Base-by-base conservation (phyloP, 371 early-diverging fungal genomes). In the Mucor lusitanicus region DNA sequence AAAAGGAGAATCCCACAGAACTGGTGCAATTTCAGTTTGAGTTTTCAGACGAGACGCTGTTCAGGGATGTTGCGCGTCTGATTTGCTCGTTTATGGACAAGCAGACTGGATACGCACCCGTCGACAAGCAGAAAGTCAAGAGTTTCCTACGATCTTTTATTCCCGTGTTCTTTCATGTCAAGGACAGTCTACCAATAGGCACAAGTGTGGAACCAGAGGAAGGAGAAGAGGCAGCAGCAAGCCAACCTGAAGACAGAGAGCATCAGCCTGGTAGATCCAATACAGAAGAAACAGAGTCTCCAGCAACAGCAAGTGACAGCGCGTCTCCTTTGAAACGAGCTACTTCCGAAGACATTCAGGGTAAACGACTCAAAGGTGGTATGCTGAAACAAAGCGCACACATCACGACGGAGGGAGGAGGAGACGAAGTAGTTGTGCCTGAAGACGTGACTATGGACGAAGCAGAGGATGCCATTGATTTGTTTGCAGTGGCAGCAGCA, bases 91-190 rank as follows among this genome's bases (percentile, higher is more conserved):
- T 74, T 61, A 76, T 90, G 17, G 87, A 88, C 33, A 74, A 75
- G 15, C 86, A 86, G 50, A 74, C 64, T 46, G 81, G 82, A 46
- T 87, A 86, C 67, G 78, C 84, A 21, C 80, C 77, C 21, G 75
- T 70, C 0, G 93, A 93, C 70, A 82, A 89, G 57, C 87, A 87
- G 32, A 81, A 85, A 71, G 87, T 95, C 65, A 85, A 84, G 32
- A 80, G 79, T 12, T 91, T 96, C 64, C 76, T 94, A 62, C 80
- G 75, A 17, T 77, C 82, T 17, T 91, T 96, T 75, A 84, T 94
- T 40, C 80, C 85, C 13, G 77, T 82, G 5, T 88, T 94, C 69
- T 92, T 95, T 72, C 87, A 88, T 46, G 59, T 89, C 33, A 85
- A 84, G 23, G 50, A 50, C 23, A 23, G 25, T 3, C 13, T 50